Evolutionary conservation across 1,284 basidiomycete genomes (phyloP), one percentile per base, ranked within the genome.

Genomic region (Sphaerobolus stellatus): DNA sequence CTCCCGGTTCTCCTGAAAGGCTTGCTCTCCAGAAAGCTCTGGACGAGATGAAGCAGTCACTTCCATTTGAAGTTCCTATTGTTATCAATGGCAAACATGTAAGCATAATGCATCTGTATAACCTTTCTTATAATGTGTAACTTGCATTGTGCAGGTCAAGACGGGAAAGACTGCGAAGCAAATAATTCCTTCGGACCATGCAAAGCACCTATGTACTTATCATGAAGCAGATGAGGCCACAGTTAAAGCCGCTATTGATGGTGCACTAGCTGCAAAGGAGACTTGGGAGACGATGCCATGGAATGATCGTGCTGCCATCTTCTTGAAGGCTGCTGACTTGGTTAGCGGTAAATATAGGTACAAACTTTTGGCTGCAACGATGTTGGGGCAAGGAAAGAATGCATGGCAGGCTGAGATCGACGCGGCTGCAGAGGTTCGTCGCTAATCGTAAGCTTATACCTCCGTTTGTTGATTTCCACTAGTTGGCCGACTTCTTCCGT

Each of bases 381-480:
- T 99, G 77, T 80, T 99, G 44, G 96, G 96, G 13, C 96, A 99
- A 76, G 96, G 97, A 51, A 99, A 99, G 84, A 99, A 98, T 70
- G 88, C 84, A 11, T 99, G 96, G 96, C 96, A 99, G 75, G 97
- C 96, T 22, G 96, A 99, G 80, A 99, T 99, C 60, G 96, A 99
- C 72, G 92, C 97, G 50, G 96, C 94, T 27, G 96, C 97, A 16
- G 96, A 98, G 85, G 90, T 92, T 56, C 59, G 79, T 70, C 18
- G 28, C 48, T 51, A 7, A 44, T 16, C 14, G 33, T 33, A 22
- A 8, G 13, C 16, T n/a, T 41, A 34, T 33, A 29, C 33, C 18
- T 24, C 41, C 33, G 50, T 48, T 36, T 18, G 13, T 8, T 25
- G 1, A 22, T 31, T 28, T n/a, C 6, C 27, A 61, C 5, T 68